phyloP scores from a whole-genome alignment of 768 basidiomycete species.

The Boletus sensibilis region DNA sequence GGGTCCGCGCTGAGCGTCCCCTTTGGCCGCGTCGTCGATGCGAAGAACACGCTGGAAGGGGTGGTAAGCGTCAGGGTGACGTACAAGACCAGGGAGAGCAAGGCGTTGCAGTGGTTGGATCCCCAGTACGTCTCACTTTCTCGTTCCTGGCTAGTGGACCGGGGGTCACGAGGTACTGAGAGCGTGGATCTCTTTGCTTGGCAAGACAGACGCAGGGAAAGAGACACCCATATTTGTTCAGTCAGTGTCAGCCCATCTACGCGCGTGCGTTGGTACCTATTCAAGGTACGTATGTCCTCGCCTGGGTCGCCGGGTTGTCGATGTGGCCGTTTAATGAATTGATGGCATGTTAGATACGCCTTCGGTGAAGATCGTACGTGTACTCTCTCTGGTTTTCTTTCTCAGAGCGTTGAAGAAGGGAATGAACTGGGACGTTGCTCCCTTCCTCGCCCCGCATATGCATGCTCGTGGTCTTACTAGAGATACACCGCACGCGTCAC shows the following conservation, averaged over 20 bases:
- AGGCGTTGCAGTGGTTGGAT: constrained; percentile 84
- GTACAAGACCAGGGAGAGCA: constrained; percentile 74
- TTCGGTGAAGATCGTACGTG: constrained; percentile 75
- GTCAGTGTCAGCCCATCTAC: constrained; percentile 92
- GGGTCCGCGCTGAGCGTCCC: constrained; percentile 69
- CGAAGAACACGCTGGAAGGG: neutral
- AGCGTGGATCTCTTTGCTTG: neutral
- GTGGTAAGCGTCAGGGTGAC: constrained; percentile 51
- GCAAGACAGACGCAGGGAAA: constrained; percentile 86
- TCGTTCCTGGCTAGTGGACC: neutral
- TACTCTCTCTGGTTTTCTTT: neutral
- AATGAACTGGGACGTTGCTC: neutral
- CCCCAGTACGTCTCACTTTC: constrained; percentile 52
- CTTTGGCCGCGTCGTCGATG: constrained; percentile 43
- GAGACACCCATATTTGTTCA: constrained; percentile 83
- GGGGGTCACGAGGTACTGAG: neutral
- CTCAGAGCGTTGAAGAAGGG: neutral
- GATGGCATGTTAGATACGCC: constrained; percentile 61
- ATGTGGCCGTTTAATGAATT: neutral
- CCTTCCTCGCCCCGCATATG: neutral
- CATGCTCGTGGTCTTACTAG: constrained; percentile 30
- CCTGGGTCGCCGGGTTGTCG: too few species aligned
- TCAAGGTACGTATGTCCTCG: constrained; percentile 49
- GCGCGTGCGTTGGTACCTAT: constrained; percentile 75
- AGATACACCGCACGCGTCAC: constrained; percentile 75